These are phyloP conservation scores for Acanthamoeba culbertsoni DNA, from an alignment of 208 protist species.

Conservation along the genomic window DNA sequence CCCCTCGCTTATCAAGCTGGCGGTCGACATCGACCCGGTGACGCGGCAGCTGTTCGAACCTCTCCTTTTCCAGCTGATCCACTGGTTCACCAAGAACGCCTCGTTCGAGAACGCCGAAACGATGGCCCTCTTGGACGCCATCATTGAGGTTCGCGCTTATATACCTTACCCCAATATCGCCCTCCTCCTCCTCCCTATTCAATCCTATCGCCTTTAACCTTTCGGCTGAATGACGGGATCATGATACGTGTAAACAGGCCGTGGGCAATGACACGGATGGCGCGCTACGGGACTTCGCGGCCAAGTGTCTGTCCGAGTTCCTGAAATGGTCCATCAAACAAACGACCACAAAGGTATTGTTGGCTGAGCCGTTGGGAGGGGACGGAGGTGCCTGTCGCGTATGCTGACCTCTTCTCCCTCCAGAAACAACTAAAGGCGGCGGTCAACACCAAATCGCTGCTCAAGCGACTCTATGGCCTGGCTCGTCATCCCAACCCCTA, in stretches of 20 bases:
- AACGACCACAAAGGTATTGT: constrained; percentile 55
- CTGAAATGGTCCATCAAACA: constrained; percentile 79
- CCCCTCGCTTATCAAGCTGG: constrained; percentile 80
- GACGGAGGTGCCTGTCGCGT: background rate
- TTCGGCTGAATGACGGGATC: too few relatives aligned
- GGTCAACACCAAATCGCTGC: constrained; percentile 65
- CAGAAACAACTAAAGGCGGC: constrained; percentile 51
- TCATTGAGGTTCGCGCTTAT: constrained; percentile 19
- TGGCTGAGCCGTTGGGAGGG: background rate
- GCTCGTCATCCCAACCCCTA: constrained; percentile 75
- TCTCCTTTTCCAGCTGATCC: constrained; percentile 85
- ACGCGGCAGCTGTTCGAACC: constrained; percentile 84
- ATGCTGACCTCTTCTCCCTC: background rate
- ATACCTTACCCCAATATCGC: background rate
- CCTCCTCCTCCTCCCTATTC: background rate
- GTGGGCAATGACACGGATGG: constrained; percentile 59
- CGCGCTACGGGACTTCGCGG: constrained; percentile 76
- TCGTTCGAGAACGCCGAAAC: constrained; percentile 76
- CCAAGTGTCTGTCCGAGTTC: constrained; percentile 79
- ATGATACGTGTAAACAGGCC: too few relatives aligned
- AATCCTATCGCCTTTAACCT: background rate
- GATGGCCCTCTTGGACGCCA: constrained; percentile 77
- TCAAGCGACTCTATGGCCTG: constrained; percentile 79
- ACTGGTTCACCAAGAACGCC: constrained; percentile 84
- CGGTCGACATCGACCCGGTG: constrained; percentile 79